Evolutionary conservation across 352 stramenopile genomes (phyloP), one percentile per base, ranked within the genome.

Genomic region (Globisporangium rhizosaccharum): DNA sequence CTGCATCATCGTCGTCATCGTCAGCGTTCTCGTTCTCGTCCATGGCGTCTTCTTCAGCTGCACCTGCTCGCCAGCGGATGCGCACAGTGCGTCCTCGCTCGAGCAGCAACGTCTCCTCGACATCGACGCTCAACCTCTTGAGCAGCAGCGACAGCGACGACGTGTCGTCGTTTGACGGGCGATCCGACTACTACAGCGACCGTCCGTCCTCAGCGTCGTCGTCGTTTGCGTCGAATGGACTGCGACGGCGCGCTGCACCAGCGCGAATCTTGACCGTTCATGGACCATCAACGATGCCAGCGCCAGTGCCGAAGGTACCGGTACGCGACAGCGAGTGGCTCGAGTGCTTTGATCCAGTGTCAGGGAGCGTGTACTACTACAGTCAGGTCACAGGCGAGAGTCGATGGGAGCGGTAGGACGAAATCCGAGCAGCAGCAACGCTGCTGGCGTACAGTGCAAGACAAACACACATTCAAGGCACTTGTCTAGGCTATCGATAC

Each of bases 321-420:
- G 37, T 37, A 20, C 26, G 20, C 25, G 30, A 52, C 20, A 45
- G 10, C 46, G 66, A 73, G 39, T 92, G 79, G 80, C 65, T 90
- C 45, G 68, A 85, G 48, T 89, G 76, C 62, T 68, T 83, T 41
- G 82, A 93, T 60, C 61, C 77, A 30, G 53, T 63, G 26, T 77
- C 67, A 3, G 74, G 78, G 25, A 82, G 67, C 28, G 58, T 63
- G 17, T 92, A 93, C 51, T 85, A 82, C 68, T 90, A 90, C 66
- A 90, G 87, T 63, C 79, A 85, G 39, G 65, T 65, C 62, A 92
- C 78, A 26, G 82, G 78, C 9, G 82, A 93, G 69, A 90, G 81
- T 58, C 67, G 71, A 51, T 93, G 81, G 81, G 72, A 82, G 56
- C 59, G 53, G 51, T 65, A 56, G 45, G 46, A 30, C 4, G 26